Base-by-base conservation (phyloP, 441 rosid genomes). In the Eruca vesicaria region DNA sequence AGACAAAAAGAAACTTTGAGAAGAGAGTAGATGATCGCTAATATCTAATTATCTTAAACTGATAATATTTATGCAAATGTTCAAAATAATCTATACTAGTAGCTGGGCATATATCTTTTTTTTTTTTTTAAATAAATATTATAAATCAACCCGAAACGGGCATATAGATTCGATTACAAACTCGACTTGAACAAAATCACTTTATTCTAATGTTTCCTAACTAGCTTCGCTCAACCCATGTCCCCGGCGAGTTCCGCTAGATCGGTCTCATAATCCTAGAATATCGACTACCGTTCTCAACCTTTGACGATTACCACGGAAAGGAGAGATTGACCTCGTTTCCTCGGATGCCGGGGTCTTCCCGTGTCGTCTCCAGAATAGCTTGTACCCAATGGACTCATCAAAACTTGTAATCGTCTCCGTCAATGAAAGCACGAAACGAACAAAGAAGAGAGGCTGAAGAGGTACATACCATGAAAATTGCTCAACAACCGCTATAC, bases 11-110 rank as follows among this genome's bases (percentile, higher is more conserved):
- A 28, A 38, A 41, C 16, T 11, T 41, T 45, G 8, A 45, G 53
- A 45, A 45, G 31, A 28, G 31, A 28, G 31, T 28, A 28, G 31
- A 28, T 28, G 4, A 28, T 3, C 0, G 31, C 31, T 28, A 28
- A 28, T 2, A 28, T 28, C 31, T 28, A 28, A 95, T 78, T 95
- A 98, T 45, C 26, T 23, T 95, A 98, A 97, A 97, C n/a, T n/a
- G n/a, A n/a, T n/a, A n/a, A n/a, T n/a, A n/a, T n/a, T n/a, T n/a
- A n/a, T n/a, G n/a, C n/a, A n/a, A n/a, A n/a, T n/a, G n/a, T n/a
- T n/a, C n/a, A n/a, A n/a, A n/a, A n/a, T n/a, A n/a, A n/a, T n/a
- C n/a, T n/a, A n/a, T n/a, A n/a, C n/a, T n/a, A n/a, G n/a, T n/a
- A n/a, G n/a, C n/a, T n/a, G n/a, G n/a, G n/a, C n/a, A n/a, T n/a